phyloP scores from a whole-genome alignment of 2,329 filamentous ascomycete genomes.

The Neurospora crassa region DNA sequence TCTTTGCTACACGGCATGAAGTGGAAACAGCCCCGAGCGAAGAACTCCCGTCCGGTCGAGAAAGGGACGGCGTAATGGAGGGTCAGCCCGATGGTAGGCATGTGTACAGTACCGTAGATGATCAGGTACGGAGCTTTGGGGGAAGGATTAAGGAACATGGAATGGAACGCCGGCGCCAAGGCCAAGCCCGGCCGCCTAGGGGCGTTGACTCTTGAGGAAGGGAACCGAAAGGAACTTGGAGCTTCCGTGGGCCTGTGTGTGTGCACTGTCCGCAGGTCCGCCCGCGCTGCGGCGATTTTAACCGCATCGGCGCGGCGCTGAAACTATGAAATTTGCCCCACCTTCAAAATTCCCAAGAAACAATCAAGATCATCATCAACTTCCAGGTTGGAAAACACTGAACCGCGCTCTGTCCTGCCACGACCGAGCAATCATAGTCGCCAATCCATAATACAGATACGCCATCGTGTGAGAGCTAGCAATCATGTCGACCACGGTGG shows the following conservation, averaged over 20 bases:
- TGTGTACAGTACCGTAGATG: neutral
- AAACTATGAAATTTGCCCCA: constrained; percentile 16
- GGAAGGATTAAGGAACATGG: neutral
- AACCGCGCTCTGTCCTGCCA: neutral
- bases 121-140: neutral
- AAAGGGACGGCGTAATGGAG: neutral
- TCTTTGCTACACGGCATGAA: neutral
- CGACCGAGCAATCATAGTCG: neutral
- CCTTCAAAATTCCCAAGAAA: constrained; percentile 20
- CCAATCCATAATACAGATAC: neutral
- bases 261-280: neutral
- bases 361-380: constrained; percentile 3
- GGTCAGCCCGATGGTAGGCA: neutral
- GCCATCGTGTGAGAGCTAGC: constrained; percentile 11
- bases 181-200: neutral
- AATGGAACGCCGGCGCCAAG: neutral
- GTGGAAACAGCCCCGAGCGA: neutral
- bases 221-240: neutral
- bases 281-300: neutral
- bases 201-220: no score
- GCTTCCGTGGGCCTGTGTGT: neutral
- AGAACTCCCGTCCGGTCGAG: neutral
- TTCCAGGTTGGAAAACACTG: neutral
- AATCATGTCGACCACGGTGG: constrained; percentile 92
- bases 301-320: neutral